Conservation (phyloP, 2,329 filamentous ascomycete species). For the Cercospora sp. region DNA sequence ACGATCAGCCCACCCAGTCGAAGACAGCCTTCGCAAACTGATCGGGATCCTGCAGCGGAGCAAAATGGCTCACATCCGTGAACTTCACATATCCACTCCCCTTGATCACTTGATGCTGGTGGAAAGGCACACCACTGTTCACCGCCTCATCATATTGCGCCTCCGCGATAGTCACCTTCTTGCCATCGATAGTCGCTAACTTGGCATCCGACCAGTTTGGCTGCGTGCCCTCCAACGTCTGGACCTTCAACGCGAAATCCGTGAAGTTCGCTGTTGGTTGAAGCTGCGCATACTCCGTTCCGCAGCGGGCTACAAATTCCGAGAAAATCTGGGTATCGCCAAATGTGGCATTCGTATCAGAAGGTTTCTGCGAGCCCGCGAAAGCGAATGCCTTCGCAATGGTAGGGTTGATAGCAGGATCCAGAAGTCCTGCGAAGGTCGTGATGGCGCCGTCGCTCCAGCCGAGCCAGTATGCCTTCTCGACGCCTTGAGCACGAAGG, state of each 20-base stretch:
- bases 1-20: not conserved
- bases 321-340: slow-evolving; percentile 38
- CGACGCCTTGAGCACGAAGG: slow-evolving; percentile 37
- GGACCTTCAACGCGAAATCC: slow-evolving; percentile 42
- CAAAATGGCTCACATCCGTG: slow-evolving; percentile 47
- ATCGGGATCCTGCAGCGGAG: slow-evolving; percentile 45
- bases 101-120: slow-evolving; percentile 41
- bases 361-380: slow-evolving; percentile 37
- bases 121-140: slow-evolving; percentile 41
- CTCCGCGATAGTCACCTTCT: slow-evolving; percentile 35
- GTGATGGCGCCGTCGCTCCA: slow-evolving; percentile 48
- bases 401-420: slow-evolving; percentile 34
- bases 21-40: slow-evolving; percentile 23
- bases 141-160: slow-evolving; percentile 44
- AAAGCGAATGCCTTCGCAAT: slow-evolving; percentile 48
- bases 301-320: slow-evolving; percentile 41
- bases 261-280: slow-evolving; percentile 43
- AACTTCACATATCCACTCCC: slow-evolving; percentile 43
- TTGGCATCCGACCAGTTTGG: slow-evolving; percentile 36
- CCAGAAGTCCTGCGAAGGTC: slow-evolving; percentile 42
- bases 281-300: slow-evolving; percentile 40
- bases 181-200: slow-evolving; percentile 30
- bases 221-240: slow-evolving; percentile 41
- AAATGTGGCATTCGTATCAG: slow-evolving; percentile 43
- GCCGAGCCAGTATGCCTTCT: slow-evolving; percentile 41